Percentiles rank a stretch among this genome's conserved stretches.
Conservation (phyloP, 169 alveolate species). For the Cyclospora cayetanensis region DNA sequence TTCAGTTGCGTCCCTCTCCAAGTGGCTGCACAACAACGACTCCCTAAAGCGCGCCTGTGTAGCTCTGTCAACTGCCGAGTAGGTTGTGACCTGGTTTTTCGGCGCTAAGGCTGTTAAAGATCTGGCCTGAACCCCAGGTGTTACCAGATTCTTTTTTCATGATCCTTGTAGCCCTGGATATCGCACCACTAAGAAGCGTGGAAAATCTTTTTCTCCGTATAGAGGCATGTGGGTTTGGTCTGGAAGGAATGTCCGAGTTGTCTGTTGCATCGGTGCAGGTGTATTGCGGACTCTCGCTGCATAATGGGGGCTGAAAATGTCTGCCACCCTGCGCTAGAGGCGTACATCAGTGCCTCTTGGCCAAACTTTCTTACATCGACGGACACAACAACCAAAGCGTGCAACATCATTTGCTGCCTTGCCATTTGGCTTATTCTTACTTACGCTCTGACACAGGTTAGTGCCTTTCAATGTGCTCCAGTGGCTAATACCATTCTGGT, state of each 20-base stretch:
- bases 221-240: neutral
- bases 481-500: neutral
- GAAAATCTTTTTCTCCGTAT: too few relatives aligned
- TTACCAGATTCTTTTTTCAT: neutral
- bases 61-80: slow-evolving; percentile 10
- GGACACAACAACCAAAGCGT: neutral
- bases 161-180: neutral
- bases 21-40: neutral
- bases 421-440: slow-evolving; percentile 14
- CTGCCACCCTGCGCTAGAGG: neutral
- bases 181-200: neutral
- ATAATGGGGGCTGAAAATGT: neutral
- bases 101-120: too few relatives aligned
- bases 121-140: neutral
- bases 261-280: neutral
- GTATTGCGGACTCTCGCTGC: slow-evolving; percentile 31
- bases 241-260: neutral
- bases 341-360: neutral
- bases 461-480: neutral
- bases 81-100: neutral
- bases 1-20: neutral
- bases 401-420: slow-evolving; percentile 3
- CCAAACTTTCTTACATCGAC: neutral
- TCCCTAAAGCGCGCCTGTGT: neutral
- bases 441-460: slow-evolving; percentile 16